Evolutionary conservation across 1,284 basidiomycete species (phyloP).

Genomic region (Papiliotrema flavescens): DNA sequence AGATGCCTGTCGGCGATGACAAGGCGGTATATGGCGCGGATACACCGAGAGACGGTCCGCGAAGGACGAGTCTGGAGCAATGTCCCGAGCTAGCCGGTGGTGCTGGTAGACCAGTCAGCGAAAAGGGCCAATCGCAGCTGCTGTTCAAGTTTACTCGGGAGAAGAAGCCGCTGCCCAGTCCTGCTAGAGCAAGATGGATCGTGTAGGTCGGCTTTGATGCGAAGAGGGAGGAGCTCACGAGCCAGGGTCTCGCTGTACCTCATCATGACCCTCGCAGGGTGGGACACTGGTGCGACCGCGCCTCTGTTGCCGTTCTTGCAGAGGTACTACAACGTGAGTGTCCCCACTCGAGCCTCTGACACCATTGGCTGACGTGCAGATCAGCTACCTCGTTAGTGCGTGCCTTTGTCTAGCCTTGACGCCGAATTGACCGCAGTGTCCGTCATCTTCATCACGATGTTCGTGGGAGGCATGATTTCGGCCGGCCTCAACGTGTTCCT

Average conservation of each 20-base stretch:
- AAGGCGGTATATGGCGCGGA: no score
- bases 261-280: not conserved
- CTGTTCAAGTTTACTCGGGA: not conserved
- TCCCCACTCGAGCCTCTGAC: not conserved
- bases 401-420: not conserved
- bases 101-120: no score
- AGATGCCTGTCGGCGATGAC: no score
- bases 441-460: not conserved
- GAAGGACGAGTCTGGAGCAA: no score
- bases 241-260: not conserved
- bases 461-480: not conserved
- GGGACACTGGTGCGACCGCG: not conserved
- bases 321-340: not conserved
- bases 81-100: no score
- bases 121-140: not conserved
- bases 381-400: constrained; percentile 1
- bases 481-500: not conserved
- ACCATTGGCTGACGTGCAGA: not conserved
- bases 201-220: not conserved
- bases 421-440: not conserved
- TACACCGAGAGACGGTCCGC: no score
- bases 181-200: not conserved
- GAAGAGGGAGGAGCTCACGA: not conserved
- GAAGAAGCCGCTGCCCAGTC: not conserved
- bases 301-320: not conserved